Conservation (phyloP, 208 protist genomes). For the Entamoeba invadens region DNA sequence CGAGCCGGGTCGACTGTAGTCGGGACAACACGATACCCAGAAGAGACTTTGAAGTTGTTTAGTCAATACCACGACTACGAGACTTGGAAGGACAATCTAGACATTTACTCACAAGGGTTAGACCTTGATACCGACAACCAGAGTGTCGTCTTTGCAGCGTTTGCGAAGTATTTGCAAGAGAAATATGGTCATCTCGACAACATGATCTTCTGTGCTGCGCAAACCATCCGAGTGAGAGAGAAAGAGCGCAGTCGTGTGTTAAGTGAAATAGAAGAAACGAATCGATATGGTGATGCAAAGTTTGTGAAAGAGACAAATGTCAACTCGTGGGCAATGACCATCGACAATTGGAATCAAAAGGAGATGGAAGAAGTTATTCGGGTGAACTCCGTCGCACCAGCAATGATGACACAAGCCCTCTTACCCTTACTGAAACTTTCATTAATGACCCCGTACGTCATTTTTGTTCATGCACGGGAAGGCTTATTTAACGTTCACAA, state of each 20-base stretch:
- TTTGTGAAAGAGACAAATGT: not conserved
- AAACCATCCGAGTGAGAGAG: not conserved
- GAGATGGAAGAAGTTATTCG: not conserved
- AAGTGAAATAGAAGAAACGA: not conserved
- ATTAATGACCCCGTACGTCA: not conserved
- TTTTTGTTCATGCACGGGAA: not conserved
- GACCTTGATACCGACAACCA: not conserved
- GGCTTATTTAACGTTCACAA: not conserved
- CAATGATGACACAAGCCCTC: not conserved
- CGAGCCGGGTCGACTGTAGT: not conserved
- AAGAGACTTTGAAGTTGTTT: not conserved
- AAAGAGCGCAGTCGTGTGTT: not conserved
- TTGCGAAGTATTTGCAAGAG: not conserved
- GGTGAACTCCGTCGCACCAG: not conserved
- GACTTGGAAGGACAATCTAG: not conserved
- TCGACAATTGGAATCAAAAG: not conserved
- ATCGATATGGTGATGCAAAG: not conserved
- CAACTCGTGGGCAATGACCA: not conserved
- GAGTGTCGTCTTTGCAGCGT: not conserved
- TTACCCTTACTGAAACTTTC: not conserved
- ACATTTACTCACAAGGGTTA: not conserved
- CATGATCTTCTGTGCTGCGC: not conserved
- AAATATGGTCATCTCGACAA: not conserved
- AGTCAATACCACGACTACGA: not conserved
- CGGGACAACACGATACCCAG: not conserved